Evolutionary conservation across 768 basidiomycete species (phyloP).

Genomic region (Collybia sordida): DNA sequence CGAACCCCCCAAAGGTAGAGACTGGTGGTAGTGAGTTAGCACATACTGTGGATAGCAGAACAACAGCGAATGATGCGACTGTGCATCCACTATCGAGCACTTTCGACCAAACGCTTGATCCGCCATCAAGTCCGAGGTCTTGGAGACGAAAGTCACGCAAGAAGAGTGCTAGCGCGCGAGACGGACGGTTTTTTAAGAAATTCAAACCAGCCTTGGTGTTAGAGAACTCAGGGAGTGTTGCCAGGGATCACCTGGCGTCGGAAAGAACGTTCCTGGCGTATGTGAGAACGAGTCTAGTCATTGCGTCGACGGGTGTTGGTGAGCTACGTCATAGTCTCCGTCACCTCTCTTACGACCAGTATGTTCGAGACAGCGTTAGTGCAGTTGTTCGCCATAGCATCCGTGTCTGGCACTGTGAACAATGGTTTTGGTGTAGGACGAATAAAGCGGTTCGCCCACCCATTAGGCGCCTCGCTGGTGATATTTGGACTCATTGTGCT

Average conservation of each 20-base stretch:
- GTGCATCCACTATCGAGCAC: background rate
- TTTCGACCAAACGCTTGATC: background rate
- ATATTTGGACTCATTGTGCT: slow-evolving; percentile 47
- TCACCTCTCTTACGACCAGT: background rate
- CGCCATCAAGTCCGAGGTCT: background rate
- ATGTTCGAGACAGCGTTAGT: slow-evolving; percentile 41
- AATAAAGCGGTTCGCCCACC: slow-evolving; percentile 38
- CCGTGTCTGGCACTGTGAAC: slow-evolving; percentile 10
- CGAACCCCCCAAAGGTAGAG: slow-evolving; percentile 1
- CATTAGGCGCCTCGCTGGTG: slow-evolving; percentile 52
- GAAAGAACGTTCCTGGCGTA: slow-evolving; percentile 67
- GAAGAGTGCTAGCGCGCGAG: background rate
- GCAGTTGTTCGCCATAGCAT: slow-evolving; percentile 48
- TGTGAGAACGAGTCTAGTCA: slow-evolving; percentile 60
- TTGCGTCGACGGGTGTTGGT: slow-evolving; percentile 63
- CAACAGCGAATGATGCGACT: background rate
- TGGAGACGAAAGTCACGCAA: slow-evolving; percentile 5
- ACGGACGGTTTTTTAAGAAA: background rate
- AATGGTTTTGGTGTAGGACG: slow-evolving; percentile 10
- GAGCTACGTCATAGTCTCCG: slow-evolving; percentile 20
- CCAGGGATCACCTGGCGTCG: slow-evolving; percentile 62
- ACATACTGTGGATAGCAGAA: too few relatives aligned
- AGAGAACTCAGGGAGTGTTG: slow-evolving; percentile 62
- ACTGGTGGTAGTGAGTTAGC: background rate
- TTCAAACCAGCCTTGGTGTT: slow-evolving; percentile 23